Conservation (phyloP, 306 rosid species). For the Quillaja saponaria region DNA sequence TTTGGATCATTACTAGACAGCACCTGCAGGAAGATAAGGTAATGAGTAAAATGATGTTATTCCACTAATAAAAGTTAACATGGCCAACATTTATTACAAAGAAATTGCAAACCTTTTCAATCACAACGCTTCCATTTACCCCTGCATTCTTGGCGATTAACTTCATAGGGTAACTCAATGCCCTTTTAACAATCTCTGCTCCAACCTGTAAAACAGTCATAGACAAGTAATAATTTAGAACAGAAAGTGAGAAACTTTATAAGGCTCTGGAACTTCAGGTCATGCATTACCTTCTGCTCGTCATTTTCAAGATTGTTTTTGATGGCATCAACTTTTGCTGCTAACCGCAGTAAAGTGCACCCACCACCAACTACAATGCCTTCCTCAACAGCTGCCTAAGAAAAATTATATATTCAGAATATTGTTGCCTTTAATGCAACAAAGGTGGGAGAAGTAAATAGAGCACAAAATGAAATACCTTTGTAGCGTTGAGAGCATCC, state of each 20-base stretch:
- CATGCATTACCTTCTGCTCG: constrained; percentile 91
- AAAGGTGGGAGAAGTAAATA: too few relatives aligned
- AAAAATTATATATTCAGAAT: constrained; percentile 21
- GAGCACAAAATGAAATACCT: constrained; percentile 47
- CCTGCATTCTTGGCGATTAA: constrained; percentile 98
- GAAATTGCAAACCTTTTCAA: constrained; percentile 82
- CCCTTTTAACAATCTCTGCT: constrained; percentile 95
- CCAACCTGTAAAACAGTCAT: constrained; percentile 75
- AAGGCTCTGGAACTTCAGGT: too few relatives aligned
- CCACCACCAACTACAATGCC: constrained; percentile 99
- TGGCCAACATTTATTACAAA: neutral
- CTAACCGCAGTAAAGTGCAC: constrained; percentile 89
- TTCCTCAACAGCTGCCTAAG: constrained; percentile 99
- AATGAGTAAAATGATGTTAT: too few relatives aligned
- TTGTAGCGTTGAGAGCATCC: constrained; percentile 98
- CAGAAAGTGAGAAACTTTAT: neutral
- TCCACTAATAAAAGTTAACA: neutral
- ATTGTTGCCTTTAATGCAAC: neutral
- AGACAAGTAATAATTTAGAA: constrained; percentile 8
- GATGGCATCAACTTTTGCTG: constrained; percentile 90
- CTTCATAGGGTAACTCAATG: constrained; percentile 87
- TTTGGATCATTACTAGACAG: constrained; percentile 70
- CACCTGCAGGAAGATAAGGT: too few relatives aligned
- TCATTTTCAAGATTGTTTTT: constrained; percentile 73
- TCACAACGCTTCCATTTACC: constrained; percentile 96